Evolutionary conservation across 2,329 filamentous ascomycete species (phyloP).

Genomic region (Plenodomus tracheiphilus): DNA sequence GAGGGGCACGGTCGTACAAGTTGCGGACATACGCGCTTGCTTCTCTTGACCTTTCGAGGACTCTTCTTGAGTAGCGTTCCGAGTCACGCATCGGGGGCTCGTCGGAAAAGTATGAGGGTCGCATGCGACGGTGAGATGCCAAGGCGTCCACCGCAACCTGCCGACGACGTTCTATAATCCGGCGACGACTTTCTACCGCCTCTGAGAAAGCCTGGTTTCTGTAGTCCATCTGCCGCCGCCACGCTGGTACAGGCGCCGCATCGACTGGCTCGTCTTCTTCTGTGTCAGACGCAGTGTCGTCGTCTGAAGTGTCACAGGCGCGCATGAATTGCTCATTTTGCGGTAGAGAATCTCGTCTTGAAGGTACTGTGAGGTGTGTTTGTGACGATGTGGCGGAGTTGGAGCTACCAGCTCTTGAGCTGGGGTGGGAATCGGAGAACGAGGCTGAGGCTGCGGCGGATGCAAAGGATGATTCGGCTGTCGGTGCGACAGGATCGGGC

Average conservation of each 20-base stretch:
- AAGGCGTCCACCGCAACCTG: neutral
- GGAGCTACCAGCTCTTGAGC: conserved; percentile 52
- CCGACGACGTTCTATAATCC: neutral
- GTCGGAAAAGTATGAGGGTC: conserved; percentile 23
- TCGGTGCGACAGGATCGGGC: conserved; percentile 79
- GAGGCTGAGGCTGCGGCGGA: conserved; percentile 63
- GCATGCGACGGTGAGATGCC: conserved; percentile 15
- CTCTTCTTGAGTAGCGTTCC: conserved; percentile 30
- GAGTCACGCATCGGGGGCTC: conserved; percentile 34
- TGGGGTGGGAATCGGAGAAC: conserved; percentile 44
- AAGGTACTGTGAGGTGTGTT: conserved; percentile 45
- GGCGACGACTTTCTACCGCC: neutral
- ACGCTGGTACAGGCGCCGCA: conserved; percentile 1
- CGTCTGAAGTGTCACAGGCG: conserved; percentile 54
- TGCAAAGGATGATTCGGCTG: conserved; percentile 79
- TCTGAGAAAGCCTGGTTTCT: neutral
- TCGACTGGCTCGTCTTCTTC: conserved; percentile 51
- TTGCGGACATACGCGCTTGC: conserved; percentile 33
- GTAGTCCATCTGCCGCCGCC: neutral
- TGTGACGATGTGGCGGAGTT: conserved; percentile 45
- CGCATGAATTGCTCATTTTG: conserved; percentile 53
- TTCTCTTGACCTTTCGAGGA: conserved; percentile 32
- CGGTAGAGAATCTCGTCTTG: conserved; percentile 29
- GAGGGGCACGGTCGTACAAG: conserved; percentile 24
- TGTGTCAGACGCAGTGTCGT: conserved; percentile 54